Percentiles rank a stretch among this genome's conserved stretches.
Evolutionary conservation across 2,329 filamentous ascomycete species (phyloP).

Genomic region (Diaporthe ilicicola): DNA sequence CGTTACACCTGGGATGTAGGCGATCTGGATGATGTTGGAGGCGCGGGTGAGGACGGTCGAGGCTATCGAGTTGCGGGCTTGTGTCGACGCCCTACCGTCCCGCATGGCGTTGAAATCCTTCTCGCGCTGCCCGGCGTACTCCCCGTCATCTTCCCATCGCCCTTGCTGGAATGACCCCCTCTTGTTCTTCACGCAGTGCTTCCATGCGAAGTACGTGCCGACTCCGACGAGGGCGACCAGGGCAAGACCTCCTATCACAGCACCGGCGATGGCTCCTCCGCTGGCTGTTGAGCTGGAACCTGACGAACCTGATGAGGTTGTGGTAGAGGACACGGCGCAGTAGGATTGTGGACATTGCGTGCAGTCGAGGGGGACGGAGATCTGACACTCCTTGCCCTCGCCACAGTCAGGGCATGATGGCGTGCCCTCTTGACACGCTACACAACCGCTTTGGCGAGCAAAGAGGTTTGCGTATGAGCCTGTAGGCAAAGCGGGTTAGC

Average conservation of each 20-base stretch:
- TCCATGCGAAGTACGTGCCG: constrained; percentile 83
- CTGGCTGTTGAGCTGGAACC: constrained; percentile 62
- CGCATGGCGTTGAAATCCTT: constrained; percentile 62
- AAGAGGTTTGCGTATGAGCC: constrained; percentile 44
- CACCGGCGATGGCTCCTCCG: constrained; percentile 87
- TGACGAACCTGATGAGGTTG: constrained; percentile 35
- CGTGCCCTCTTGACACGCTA: constrained; percentile 52
- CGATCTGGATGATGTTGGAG: constrained; percentile 99
- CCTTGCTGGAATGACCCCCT: constrained; percentile 67
- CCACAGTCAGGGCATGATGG: constrained; percentile 57
- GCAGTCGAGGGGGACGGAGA: constrained; percentile 56
- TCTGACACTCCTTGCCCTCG: constrained; percentile 52
- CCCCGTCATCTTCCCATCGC: constrained; percentile 65
- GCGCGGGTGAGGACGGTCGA: constrained; percentile 95
- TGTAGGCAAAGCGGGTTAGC: constrained; percentile 23
- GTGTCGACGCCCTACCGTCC: constrained; percentile 77
- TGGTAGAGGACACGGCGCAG: constrained; percentile 46
- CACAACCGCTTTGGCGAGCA: constrained; percentile 53
- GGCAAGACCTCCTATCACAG: constrained; percentile 85
- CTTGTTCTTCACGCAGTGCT: constrained; percentile 84
- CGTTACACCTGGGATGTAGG: constrained; percentile 96
- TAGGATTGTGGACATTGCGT: constrained; percentile 56
- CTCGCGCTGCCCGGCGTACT: constrained; percentile 58
- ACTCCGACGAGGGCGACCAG: constrained; percentile 75
- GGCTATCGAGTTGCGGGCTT: constrained; percentile 90